Evolutionary conservation across 192 early-diverging fungal genomes (phyloP), one percentile per base, ranked within the genome.

Genomic region (Neocallimastix lanati): DNA sequence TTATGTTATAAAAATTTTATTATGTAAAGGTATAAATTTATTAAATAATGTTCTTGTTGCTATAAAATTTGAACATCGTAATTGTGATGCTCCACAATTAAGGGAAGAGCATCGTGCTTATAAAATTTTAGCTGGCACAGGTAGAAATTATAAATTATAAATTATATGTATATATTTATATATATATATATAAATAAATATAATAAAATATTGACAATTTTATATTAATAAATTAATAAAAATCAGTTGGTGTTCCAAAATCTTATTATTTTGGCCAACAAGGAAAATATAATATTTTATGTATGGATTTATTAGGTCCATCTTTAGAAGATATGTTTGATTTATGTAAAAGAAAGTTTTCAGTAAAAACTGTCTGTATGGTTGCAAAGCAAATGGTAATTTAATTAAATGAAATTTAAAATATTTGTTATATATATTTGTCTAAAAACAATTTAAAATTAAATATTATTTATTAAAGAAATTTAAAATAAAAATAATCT

Each of bases 41-140:
- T 80, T 96, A 29, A 94, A 93, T 84, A 97, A 96, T 83, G 89
- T 91, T 82, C 94, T 92, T 79, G 93, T 97, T 15, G 97, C 96
- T 76, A 98, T 98, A 85, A 98, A 98, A 87, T 98, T 98, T 84
- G 94, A 99, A 85, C 93, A 93, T 79, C 88, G 96, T 80, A 99
- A 99, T 86, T 93, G 92, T 36, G 97, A 99, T 80, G 96, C 97
- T 27, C 97, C 97, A n/a, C 97, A 99, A 86, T 88, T 99, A 29
- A 88, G 95, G 38, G 97, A 99, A 81, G 97, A 99, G 84, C 96
- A 93, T 82, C 85, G 95, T 78, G 96, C 95, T 77, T 99, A 96
- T 88, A 95, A 96, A 84, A 93, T 99, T 40, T 87, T 99, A 79
- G 90, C 92, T 28, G 93, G 93, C 28, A 82, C 82, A 18, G 80